These are phyloP conservation scores for Glarea lozoyensis DNA, from an alignment of 495 filamentous ascomycete species.

Conservation along the genomic window DNA sequence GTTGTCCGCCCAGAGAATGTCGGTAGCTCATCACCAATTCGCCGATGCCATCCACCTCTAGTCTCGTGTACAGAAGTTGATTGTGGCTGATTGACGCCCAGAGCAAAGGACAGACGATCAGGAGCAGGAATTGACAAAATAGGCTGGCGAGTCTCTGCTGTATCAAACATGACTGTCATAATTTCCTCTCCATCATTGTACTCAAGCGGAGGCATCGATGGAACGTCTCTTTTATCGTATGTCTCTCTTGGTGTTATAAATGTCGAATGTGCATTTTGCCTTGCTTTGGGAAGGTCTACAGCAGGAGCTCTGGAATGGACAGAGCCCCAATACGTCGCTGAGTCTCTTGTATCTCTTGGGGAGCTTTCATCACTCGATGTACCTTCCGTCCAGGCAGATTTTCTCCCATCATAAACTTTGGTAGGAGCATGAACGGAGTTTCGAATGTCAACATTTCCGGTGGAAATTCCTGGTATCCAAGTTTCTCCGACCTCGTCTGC, in stretches of 20 bases:
- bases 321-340: slow-evolving; percentile 16
- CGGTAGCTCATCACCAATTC: slow-evolving; percentile 43
- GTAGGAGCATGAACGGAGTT: slow-evolving; percentile 31
- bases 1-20: slow-evolving; percentile 38
- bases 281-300: slow-evolving; percentile 12
- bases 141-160: slow-evolving; percentile 7
- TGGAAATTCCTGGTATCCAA: slow-evolving; percentile 30
- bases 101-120: slow-evolving; percentile 12
- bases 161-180: slow-evolving; percentile 30
- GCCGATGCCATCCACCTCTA: slow-evolving; percentile 34
- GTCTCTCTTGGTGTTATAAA: slow-evolving; percentile 8
- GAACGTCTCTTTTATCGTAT: neutral
- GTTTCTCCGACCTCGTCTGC: slow-evolving; percentile 27
- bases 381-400: slow-evolving; percentile 10
- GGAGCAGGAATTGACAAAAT: neutral
- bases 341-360: slow-evolving; percentile 10
- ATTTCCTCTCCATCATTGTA: slow-evolving; percentile 11
- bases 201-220: neutral
- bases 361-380: slow-evolving; percentile 8
- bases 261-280: slow-evolving; percentile 9
- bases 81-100: slow-evolving; percentile 11
- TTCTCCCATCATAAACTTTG: slow-evolving; percentile 21
- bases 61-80: neutral
- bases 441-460: slow-evolving; percentile 24
- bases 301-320: slow-evolving; percentile 12